phyloP scores from a whole-genome alignment of 305 asterid genomes.

The Stenogyne calaminthoides region DNA sequence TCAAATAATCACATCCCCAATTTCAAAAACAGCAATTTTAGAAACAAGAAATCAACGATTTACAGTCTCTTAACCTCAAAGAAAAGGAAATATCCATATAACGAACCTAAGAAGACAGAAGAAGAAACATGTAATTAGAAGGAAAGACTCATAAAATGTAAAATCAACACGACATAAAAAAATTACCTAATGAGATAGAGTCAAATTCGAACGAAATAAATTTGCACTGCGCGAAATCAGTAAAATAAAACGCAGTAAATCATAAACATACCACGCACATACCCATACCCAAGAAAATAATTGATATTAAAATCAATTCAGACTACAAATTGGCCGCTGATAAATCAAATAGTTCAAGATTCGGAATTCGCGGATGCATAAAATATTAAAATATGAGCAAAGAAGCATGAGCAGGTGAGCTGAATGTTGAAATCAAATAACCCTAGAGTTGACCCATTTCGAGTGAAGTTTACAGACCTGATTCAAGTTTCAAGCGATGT shows the following conservation, averaged over 20 bases:
- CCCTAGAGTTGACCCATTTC: slow-evolving; percentile 57
- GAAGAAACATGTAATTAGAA: slow-evolving; percentile 8
- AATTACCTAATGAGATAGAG: background rate
- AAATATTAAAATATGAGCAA: slow-evolving; percentile 1
- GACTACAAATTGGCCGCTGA: slow-evolving; percentile 14
- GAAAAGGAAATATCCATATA: background rate
- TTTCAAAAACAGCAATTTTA: slow-evolving; percentile 51
- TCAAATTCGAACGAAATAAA: slow-evolving; percentile 1
- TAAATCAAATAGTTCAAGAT: slow-evolving; percentile 25
- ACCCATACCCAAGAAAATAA: background rate
- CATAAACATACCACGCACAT: slow-evolving; percentile 12
- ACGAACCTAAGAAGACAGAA: slow-evolving; percentile 11
- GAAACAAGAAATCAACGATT: slow-evolving; percentile 36
- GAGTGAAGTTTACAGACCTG: slow-evolving; percentile 51
- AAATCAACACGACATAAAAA: background rate
- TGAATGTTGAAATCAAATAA: slow-evolving; percentile 33
- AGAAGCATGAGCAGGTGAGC: slow-evolving; percentile 31
- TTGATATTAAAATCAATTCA: slow-evolving; percentile 4
- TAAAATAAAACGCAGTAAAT: too few relatives aligned
- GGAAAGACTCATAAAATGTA: slow-evolving; percentile 1
- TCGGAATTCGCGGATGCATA: slow-evolving; percentile 21
- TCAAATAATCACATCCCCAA: slow-evolving; percentile 40
- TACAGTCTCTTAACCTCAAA: slow-evolving; percentile 17
- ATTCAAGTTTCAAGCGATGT: slow-evolving; percentile 39
- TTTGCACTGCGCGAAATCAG: slow-evolving; percentile 12